These are phyloP conservation scores for Bryoerythrophyllum caledonicum DNA, from an alignment of 225 moss, liverwort and hornwort species.

Conservation along the genomic window DNA sequence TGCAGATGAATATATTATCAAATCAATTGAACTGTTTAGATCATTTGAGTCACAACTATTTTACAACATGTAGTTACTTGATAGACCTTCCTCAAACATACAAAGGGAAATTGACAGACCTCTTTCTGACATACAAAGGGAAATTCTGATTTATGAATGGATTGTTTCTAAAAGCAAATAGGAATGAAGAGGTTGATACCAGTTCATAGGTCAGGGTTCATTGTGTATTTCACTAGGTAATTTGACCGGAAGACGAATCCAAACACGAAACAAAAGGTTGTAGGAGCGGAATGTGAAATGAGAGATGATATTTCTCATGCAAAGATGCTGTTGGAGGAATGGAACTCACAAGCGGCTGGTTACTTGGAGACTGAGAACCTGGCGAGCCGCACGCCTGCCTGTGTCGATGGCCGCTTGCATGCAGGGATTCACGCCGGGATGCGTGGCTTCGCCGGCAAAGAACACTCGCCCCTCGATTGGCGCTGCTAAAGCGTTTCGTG, in stretches of 20 bases:
- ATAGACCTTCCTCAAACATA: no score
- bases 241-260: neutral
- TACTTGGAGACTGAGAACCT: slow-evolving; percentile 43
- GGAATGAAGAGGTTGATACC: neutral
- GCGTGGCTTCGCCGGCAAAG: slow-evolving; percentile 96
- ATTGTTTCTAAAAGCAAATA: no score
- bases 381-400: slow-evolving; percentile 70
- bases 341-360: slow-evolving; percentile 37
- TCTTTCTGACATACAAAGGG: no score
- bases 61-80: no score
- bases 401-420: slow-evolving; percentile 91
- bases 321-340: neutral
- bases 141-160: no score
- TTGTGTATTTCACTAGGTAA: neutral
- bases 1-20: neutral
- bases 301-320: neutral
- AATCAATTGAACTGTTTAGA: neutral
- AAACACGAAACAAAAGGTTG: neutral
- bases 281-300: neutral
- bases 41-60: neutral
- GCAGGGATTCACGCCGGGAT: slow-evolving; percentile 89
- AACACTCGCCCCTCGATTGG: slow-evolving; percentile 62
- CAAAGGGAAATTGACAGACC: no score
- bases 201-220: neutral
- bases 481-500: slow-evolving; percentile 61